Base-by-base conservation (phyloP, 2,329 filamentous ascomycete genomes). In the Penicillium sp. region DNA sequence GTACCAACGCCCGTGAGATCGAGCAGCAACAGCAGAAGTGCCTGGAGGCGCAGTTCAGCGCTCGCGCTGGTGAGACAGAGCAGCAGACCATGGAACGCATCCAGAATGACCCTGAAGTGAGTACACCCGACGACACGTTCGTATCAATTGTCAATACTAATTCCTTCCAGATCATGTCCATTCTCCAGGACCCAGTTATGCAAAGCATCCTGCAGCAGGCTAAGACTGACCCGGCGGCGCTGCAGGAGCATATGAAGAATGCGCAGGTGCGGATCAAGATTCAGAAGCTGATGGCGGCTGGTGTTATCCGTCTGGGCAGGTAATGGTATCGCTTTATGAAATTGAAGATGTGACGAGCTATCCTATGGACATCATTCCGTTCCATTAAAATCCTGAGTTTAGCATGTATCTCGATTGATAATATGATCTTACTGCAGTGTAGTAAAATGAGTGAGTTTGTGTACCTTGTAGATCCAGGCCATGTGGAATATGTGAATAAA, bases 231-330 rank as follows among this genome's bases (percentile, higher is more conserved):
- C 93, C 93, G 15, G 87, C 87, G 42, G 93, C 93, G 40, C 81
- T 98, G 55, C 87, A 95, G 69, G 92, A 98, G 72, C 95, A 98
- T 74, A 95, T 98, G 88, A 88, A 85, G 78, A 98, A 97, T 77
- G 82, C 89, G 0, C 81, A 79, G 50, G 88, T 98, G 60, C 81
- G 84, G 52, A 81, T 81, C 63, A 95, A 96, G 81, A 87, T 98
- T 57, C 89, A 96, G 78, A 96, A 96, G 76, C 77, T 97, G 63
- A 86, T 95, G 59, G 89, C 89, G 47, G 91, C 92, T 38, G 91
- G 93, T 66, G 90, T 96, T 12, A 96, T 96, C 63, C 83, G 88
- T 38, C 78, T 92, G 59, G 87, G 88, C 41, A 72, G 78, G 68
- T 79, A 66, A 64, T 59, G 27, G 24, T 20, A n/a, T 28, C 7